Evolutionary conservation across 805 yeast genomes (phyloP), one percentile per base, ranked within the genome.

Genomic region (Yamadazyma olivae): DNA sequence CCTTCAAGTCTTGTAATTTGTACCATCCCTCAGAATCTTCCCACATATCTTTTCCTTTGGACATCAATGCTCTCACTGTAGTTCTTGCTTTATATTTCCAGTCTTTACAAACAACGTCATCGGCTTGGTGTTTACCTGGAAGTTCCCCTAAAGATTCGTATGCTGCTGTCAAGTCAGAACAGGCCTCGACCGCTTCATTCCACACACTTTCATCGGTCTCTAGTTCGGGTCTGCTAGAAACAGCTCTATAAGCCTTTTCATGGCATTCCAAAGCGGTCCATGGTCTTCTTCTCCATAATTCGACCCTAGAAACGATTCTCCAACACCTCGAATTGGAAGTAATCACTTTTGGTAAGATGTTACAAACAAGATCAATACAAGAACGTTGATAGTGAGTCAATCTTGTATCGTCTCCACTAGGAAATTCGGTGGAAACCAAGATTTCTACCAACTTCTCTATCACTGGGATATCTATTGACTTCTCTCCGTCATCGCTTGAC

Each of bases 61-160:
- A 79, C 76, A 85, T 72, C 45, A 89, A 65, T 1, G 86, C 74
- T 51, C 95, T 73, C 15, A 89, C 72, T 1, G 85, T 67, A 12
- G 84, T 72, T 43, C 81, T 73, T 2, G 95, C 81, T 56, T 88
- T 88, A 61, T 82, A 85, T 53, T 78, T 83, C 97, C 97, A 90
- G 54, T 89, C 95, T 52, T 81, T 79, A 57, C 96, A 89, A 7
- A 90, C 95, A n/a, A 82, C 46, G 54, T 84, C 87, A 15, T 82
- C 95, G 2, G 87, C 89, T 17, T 83, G 83, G 51, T 81, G 74
- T 49, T 77, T 81, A 6, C 95, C 95, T 8, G 85, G 83, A 47
- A 77, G 58, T 39, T 83, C 93, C n/a, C 98, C 98, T 21, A 86
- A 70, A 3, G 85, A 81, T 52, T 82, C 89, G 56, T 89, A 91